These are phyloP conservation scores for Vitis amurensis DNA, from an alignment of 164 flowering plant species.

Conservation along the genomic window DNA sequence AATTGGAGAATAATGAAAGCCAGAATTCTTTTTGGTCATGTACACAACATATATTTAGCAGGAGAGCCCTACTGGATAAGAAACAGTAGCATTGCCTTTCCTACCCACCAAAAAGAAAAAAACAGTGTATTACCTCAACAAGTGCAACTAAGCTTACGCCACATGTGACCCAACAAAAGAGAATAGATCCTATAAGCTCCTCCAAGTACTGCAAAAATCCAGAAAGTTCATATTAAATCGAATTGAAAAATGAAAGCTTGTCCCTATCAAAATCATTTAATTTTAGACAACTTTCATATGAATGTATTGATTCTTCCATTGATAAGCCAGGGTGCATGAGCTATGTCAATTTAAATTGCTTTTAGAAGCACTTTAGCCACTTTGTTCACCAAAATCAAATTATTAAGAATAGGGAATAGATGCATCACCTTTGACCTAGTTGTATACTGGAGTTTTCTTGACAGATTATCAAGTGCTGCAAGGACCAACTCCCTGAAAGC, in stretches of 20 bases:
- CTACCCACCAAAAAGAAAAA: neutral
- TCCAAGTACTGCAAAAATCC: conserved; percentile 73
- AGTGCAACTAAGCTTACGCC: conserved; percentile 75
- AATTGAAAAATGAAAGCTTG: neutral
- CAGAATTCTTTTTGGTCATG: neutral
- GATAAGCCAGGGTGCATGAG: too few relatives aligned
- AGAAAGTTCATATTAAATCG: conserved; percentile 1
- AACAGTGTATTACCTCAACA: conserved; percentile 62
- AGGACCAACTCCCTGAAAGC: conserved; percentile 64
- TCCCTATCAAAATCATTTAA: neutral
- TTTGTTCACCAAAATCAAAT: neutral
- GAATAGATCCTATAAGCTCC: conserved; percentile 69
- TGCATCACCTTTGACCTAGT: conserved; percentile 60
- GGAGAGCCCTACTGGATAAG: neutral
- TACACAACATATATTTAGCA: neutral
- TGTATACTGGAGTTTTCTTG: conserved; percentile 55
- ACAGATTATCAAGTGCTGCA: conserved; percentile 66
- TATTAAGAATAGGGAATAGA: neutral
- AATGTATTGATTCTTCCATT: too few relatives aligned
- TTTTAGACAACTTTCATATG: neutral
- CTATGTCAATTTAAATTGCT: neutral
- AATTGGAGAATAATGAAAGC: neutral
- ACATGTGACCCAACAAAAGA: conserved; percentile 83
- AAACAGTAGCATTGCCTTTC: neutral
- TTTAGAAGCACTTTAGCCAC: neutral